A percentile compares a stretch with the other conserved stretches of the same genome.
Evolutionary conservation across 495 filamentous ascomycete species (phyloP).

Genomic region (Penicillium maclennaniae): DNA sequence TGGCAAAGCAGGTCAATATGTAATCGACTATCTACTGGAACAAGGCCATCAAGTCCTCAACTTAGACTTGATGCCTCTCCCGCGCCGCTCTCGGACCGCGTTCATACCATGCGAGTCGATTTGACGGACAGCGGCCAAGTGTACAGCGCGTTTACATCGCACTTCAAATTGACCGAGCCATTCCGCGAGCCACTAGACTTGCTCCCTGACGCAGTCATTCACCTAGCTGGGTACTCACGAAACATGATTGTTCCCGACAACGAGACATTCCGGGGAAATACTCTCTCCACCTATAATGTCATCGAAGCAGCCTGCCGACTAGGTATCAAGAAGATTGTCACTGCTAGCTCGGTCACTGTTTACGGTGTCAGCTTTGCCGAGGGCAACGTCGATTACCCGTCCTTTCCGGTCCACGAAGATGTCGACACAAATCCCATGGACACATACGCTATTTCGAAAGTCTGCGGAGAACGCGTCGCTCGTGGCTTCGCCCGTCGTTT

Average conservation of each 20-base stretch:
- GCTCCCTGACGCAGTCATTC: conserved; percentile 56
- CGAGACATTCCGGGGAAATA: conserved; percentile 54
- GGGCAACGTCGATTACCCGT: conserved; percentile 51
- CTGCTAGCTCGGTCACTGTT: conserved; percentile 53
- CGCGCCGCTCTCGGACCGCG: conserved; percentile 35
- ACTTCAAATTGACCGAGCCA: conserved; percentile 52
- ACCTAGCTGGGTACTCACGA: conserved; percentile 57
- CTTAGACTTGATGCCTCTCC: conserved; percentile 47
- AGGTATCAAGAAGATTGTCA: conserved; percentile 57
- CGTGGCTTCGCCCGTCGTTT: conserved; percentile 53
- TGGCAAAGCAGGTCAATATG: conserved; percentile 57
- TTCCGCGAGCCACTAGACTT: conserved; percentile 33
- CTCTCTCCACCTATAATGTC: conserved; percentile 53
- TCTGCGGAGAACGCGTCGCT: conserved; percentile 54
- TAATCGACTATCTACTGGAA: conserved; percentile 50
- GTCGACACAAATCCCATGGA: conserved; percentile 52
- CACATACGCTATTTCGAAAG: conserved; percentile 56
- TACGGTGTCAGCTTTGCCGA: conserved; percentile 59
- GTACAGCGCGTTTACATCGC: conserved; percentile 54
- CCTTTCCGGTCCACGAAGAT: conserved; percentile 56
- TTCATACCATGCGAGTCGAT: conserved; percentile 56
- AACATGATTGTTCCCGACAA: conserved; percentile 61
- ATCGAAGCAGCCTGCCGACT: conserved; percentile 59
- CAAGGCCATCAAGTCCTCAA: conserved; percentile 55
- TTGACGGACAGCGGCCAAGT: conserved; percentile 57